A percentile compares a stretch with the other conserved stretches of the same genome.
phyloP scores from a whole-genome alignment of 176 grass and related monocot species.

The Aegilops speltoides region DNA sequence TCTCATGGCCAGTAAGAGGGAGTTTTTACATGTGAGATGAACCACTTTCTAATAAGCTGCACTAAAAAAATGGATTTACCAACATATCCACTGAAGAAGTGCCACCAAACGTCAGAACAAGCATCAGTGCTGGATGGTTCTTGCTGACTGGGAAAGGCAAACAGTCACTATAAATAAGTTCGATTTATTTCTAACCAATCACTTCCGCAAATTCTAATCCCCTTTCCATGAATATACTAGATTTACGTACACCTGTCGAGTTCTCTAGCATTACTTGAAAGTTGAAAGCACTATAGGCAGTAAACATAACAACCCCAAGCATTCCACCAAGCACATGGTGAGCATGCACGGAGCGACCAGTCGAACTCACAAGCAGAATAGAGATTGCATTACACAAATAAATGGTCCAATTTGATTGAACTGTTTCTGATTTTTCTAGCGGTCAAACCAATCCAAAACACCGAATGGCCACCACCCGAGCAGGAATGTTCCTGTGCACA shows the following conservation, averaged over 20 bases:
- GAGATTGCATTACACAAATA: background rate
- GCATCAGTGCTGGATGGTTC: background rate
- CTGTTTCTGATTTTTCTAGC: background rate
- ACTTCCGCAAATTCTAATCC: background rate
- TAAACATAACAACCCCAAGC: background rate
- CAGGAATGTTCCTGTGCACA: background rate
- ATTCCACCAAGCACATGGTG: conserved; percentile 24
- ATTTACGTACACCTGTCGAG: background rate
- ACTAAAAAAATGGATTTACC: background rate
- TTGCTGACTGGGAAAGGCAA: background rate
- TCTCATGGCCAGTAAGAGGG: conserved; percentile 16
- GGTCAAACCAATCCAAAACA: background rate
- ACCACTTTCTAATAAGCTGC: background rate
- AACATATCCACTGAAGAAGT: background rate
- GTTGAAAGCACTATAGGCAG: background rate
- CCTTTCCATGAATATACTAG: background rate
- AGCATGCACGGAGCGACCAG: background rate
- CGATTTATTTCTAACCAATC: background rate
- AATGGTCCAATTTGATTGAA: background rate
- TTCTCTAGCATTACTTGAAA: background rate
- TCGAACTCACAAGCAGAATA: background rate
- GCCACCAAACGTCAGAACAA: conserved; percentile 17
- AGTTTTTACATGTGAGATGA: background rate
- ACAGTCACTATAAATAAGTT: background rate
- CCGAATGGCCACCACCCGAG: background rate